A percentile compares a stretch with the other conserved stretches of the same genome.
Evolutionary conservation across 805 yeast genomes (phyloP).

Genomic region (Brettanomyces custersianus): DNA sequence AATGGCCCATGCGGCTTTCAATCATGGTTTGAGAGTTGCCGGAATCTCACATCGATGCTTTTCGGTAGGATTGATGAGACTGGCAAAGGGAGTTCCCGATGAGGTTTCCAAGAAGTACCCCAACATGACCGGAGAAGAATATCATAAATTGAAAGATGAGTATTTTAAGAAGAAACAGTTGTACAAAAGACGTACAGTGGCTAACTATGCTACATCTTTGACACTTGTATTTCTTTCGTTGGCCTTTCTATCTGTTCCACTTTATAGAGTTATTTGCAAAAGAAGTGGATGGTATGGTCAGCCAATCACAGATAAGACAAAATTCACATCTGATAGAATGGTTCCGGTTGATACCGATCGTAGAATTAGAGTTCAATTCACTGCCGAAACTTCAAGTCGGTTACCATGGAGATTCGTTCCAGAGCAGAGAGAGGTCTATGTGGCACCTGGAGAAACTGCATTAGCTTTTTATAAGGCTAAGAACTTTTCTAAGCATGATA

Average conservation of each 20-base stretch:
- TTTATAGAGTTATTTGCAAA: conserved; percentile 85
- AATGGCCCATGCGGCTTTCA: no score
- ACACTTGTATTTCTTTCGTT: conserved; percentile 64
- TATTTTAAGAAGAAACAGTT: conserved; percentile 20
- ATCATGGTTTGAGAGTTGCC: no score
- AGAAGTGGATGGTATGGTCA: conserved; percentile 95
- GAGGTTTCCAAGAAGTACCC: no score
- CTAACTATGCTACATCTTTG: conserved; percentile 61
- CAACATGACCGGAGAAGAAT: conserved; percentile 24
- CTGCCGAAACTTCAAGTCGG: conserved; percentile 83
- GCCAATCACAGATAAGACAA: conserved; percentile 77
- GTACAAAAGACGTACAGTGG: conserved; percentile 42
- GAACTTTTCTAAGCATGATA: conserved; percentile 76
- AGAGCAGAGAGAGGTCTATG: conserved; percentile 85
- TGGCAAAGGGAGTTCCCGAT: no score
- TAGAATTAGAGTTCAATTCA: conserved; percentile 75
- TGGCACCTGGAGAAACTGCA: conserved; percentile 97
- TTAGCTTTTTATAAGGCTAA: conserved; percentile 91
- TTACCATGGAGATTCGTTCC: conserved; percentile 95
- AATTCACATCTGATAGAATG: conserved; percentile 79
- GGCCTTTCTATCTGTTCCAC: conserved; percentile 85
- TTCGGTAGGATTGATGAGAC: no score
- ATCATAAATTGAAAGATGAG: conserved; percentile 17
- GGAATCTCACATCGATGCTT: no score
- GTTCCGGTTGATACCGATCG: conserved; percentile 80